Evolutionary conservation across 352 stramenopile species (phyloP).

Genomic region (Pythium monospermum): DNA sequence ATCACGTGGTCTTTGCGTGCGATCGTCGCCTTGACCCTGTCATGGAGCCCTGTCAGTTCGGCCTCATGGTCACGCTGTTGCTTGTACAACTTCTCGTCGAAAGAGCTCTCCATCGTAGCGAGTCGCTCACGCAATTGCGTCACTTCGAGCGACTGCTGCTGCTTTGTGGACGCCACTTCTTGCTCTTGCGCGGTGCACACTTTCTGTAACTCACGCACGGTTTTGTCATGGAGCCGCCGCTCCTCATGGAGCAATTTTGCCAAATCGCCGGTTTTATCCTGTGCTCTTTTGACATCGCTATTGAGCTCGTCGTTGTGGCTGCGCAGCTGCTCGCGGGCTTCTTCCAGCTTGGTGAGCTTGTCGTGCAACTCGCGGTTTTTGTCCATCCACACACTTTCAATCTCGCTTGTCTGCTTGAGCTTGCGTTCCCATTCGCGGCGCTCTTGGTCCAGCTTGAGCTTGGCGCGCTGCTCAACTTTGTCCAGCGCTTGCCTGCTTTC

Average conservation of each 20-base stretch:
- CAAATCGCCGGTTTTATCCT: slow-evolving; percentile 50
- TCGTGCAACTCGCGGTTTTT: slow-evolving; percentile 78
- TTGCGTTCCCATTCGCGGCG: slow-evolving; percentile 64
- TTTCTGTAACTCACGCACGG: slow-evolving; percentile 39
- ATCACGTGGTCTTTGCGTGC: slow-evolving; percentile 67
- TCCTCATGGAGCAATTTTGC: slow-evolving; percentile 56
- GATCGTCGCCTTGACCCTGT: slow-evolving; percentile 63
- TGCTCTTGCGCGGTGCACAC: slow-evolving; percentile 33
- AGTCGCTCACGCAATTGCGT: slow-evolving; percentile 42
- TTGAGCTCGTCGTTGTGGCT: slow-evolving; percentile 42
- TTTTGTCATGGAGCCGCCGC: slow-evolving; percentile 40
- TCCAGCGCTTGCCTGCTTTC: slow-evolving; percentile 57
- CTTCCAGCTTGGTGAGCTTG: slow-evolving; percentile 49
- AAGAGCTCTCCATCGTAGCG: slow-evolving; percentile 30
- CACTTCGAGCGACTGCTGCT: slow-evolving; percentile 43
- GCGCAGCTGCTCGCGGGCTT: slow-evolving; percentile 37
- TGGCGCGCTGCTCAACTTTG: slow-evolving; percentile 37
- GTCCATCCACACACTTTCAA: slow-evolving; percentile 83
- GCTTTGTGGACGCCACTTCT: slow-evolving; percentile 31
- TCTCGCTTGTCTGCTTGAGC: slow-evolving; percentile 68
- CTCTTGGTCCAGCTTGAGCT: slow-evolving; percentile 53
- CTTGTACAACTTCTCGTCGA: slow-evolving; percentile 37
- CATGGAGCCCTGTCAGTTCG: slow-evolving; percentile 55
- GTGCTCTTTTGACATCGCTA: slow-evolving; percentile 33
- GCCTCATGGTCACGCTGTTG: slow-evolving; percentile 48